Percentiles rank a stretch among this genome's conserved stretches.
These are phyloP conservation scores for Calamus simplicifolius DNA, from an alignment of 176 grass and related monocot genomes.

Conservation along the genomic window DNA sequence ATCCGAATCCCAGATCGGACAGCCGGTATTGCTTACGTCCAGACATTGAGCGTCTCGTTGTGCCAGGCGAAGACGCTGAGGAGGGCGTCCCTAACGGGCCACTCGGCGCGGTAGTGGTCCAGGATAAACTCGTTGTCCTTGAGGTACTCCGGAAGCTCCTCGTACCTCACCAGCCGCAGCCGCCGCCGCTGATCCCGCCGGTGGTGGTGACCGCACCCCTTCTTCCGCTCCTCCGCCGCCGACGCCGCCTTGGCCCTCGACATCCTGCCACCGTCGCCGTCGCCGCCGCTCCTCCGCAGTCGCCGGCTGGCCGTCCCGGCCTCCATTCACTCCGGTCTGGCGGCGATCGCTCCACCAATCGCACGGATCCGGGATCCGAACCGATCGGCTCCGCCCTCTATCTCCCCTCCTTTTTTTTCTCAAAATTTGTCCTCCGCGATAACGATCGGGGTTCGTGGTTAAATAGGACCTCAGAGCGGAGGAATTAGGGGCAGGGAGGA, in stretches of 20 bases:
- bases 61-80: constrained; percentile 98
- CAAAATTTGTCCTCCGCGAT: too few relatives aligned
- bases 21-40: constrained; percentile 42
- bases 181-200: constrained; percentile 5
- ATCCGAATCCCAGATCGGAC: not conserved
- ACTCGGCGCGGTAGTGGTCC: constrained; percentile 75
- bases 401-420: too few relatives aligned
- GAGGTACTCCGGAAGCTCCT: constrained; percentile 88
- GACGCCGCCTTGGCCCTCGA: not conserved
- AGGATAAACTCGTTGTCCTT: constrained; percentile 93
- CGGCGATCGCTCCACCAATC: too few relatives aligned
- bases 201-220: not conserved
- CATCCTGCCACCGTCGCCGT: too few relatives aligned
- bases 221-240: constrained; percentile 15
- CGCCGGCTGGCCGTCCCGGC: too few relatives aligned
- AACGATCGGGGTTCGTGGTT: too few relatives aligned
- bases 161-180: constrained; percentile 56
- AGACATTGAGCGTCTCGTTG: constrained; percentile 99
- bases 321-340: too few relatives aligned
- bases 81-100: constrained; percentile 70
- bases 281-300: too few relatives aligned
- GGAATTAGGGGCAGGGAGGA: too few relatives aligned
- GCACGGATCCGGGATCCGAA: too few relatives aligned
- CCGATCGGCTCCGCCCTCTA: too few relatives aligned
- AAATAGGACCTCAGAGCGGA: too few relatives aligned